These are phyloP conservation scores for Tylopilus rubrobrunneus DNA, from an alignment of 768 basidiomycete genomes.

Conservation along the genomic window DNA sequence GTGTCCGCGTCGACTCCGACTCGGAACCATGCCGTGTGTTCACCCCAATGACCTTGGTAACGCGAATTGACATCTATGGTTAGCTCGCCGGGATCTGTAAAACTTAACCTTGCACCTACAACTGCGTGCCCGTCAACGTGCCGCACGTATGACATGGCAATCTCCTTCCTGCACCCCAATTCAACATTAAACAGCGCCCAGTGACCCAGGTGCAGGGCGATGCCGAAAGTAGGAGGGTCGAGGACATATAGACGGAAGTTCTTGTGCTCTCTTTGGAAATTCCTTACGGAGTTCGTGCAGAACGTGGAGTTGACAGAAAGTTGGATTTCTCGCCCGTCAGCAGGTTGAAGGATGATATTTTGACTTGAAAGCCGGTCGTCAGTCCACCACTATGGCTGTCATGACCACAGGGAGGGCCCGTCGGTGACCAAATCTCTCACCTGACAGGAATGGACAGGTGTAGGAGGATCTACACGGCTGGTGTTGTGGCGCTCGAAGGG, in stretches of 20 bases:
- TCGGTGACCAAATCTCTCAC: not conserved
- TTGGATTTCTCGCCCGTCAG: not conserved
- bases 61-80: slow-evolving; percentile 8
- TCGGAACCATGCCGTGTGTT: slow-evolving; percentile 3
- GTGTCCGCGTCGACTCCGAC: slow-evolving; percentile 9
- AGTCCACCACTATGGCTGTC: not conserved
- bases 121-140: slow-evolving; percentile 2
- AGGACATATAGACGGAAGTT: not conserved
- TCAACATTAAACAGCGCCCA: not conserved
- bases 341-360: too few species aligned
- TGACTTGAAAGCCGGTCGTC: not conserved
- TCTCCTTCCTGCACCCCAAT: not conserved
- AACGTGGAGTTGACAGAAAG: not conserved
- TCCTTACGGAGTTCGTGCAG: not conserved
- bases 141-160: not conserved
- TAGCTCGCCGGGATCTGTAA: slow-evolving; percentile 5
- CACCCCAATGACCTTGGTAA: not conserved
- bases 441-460: not conserved
- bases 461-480: not conserved
- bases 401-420: not conserved
- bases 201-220: not conserved
- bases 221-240: not conserved
- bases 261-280: not conserved
- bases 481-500: not conserved
- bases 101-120: slow-evolving; percentile 21